These are phyloP conservation scores for Pseudovirgaria hyperparasitica DNA, from an alignment of 2,329 filamentous ascomycete genomes.

Conservation along the genomic window DNA sequence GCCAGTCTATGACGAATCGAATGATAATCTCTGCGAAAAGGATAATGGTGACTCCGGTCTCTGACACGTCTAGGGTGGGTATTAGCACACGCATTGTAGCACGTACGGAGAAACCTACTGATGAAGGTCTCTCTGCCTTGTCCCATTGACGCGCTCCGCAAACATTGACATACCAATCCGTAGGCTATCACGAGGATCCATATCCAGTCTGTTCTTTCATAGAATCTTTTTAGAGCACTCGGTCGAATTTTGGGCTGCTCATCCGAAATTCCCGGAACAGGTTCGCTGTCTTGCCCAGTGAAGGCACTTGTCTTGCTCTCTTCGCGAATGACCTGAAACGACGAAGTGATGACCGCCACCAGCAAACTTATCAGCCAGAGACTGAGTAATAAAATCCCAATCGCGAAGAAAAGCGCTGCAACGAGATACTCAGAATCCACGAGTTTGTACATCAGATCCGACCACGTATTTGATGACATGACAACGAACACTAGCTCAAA, in stretches of 20 bases:
- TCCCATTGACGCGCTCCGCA: conserved; percentile 66
- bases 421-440: conserved; percentile 84
- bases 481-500: conserved; percentile 92
- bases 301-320: conserved; percentile 93
- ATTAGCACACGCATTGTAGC: background rate
- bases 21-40: conserved; percentile 73
- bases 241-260: conserved; percentile 27
- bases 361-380: conserved; percentile 91
- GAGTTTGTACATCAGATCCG: conserved; percentile 87
- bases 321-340: conserved; percentile 95
- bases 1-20: conserved; percentile 68
- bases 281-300: conserved; percentile 54
- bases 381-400: conserved; percentile 77
- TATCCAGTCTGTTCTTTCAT: conserved; percentile 58
- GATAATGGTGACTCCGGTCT: conserved; percentile 63
- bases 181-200: conserved; percentile 75
- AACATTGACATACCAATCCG: conserved; percentile 65
- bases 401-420: conserved; percentile 63
- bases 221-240: conserved; percentile 52
- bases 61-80: conserved; percentile 38
- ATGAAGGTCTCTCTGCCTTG: conserved; percentile 50
- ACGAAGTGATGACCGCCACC: conserved; percentile 95
- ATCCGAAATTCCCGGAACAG: conserved; percentile 25
- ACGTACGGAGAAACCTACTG: no score
- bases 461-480: conserved; percentile 97